Evolutionary conservation across 2,329 filamentous ascomycete genomes (phyloP), one percentile per base, ranked within the genome.

Genomic region (Aspergillus tanneri): DNA sequence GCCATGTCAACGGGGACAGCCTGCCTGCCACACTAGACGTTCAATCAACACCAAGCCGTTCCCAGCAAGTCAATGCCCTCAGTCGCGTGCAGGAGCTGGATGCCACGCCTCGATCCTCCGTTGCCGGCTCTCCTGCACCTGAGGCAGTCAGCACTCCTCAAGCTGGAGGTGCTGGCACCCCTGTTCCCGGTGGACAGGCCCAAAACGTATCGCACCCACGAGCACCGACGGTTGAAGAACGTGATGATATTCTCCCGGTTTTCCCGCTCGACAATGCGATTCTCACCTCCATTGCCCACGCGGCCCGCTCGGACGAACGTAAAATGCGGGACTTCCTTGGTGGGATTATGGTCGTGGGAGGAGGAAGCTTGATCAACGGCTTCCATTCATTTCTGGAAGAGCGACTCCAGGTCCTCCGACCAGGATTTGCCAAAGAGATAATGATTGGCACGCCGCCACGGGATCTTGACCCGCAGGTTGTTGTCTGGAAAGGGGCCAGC

Each of bases 391-490:
- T 88, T 53, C 78, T 99, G 2, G 93, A 99, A 71, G 87, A 92
- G 63, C 82, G 84, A 60, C 78, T 97, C 42, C 85, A 89, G 61
- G 78, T 80, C 53, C 77, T 85, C 21, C 71, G 79, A 43, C 80
- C 81, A 0, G 76, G 74, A n/a, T 81, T 80, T 55, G 73, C 76
- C 5, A 84, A 93, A 78, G 78, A 84, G 56, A 82, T 87, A 47
- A 75, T 86, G 53, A 82, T 87, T 19, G 82, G 81, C 1, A 77
- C 79, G 16, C 83, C 84, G n/a, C 93, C 93, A 0, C 79, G 92
- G 61, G 93, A 99, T 61, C 86, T 99, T 75, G 93, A 99, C 71
- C 90, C 93, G 51, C 90, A 96, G 71, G 91, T 97, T n/a, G 87
- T 97, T 44, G 85, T 86, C 7, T 99, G 93, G 93, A 99, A 99